Conservation (phyloP, 306 rosid species). For the Quercus mongolica region DNA sequence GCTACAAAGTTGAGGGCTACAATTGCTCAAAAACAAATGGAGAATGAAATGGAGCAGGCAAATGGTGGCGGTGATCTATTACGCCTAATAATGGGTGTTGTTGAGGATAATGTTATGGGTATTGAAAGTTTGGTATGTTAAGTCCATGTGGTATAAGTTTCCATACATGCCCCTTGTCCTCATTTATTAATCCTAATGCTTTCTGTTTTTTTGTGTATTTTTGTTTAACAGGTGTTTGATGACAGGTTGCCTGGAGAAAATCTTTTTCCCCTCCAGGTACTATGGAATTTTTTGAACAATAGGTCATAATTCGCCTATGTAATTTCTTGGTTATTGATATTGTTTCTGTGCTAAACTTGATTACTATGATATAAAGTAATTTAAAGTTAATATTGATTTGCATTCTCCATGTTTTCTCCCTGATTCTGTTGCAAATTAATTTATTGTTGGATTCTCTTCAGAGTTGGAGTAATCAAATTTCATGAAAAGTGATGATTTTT, state of each 20-base stretch:
- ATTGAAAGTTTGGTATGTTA: slow-evolving; percentile 88
- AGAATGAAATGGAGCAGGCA: slow-evolving; percentile 75
- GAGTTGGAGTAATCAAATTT: neutral
- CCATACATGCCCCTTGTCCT: slow-evolving; percentile 15
- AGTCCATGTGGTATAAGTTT: neutral
- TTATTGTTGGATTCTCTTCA: neutral
- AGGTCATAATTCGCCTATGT: no score
- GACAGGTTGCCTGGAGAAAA: slow-evolving; percentile 93
- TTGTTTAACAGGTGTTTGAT: slow-evolving; percentile 70
- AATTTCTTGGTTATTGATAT: neutral
- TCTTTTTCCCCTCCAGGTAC: slow-evolving; percentile 88
- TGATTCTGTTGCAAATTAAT: neutral
- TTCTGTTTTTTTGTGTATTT: neutral
- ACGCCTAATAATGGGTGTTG: slow-evolving; percentile 82
- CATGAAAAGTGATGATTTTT: neutral
- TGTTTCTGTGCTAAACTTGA: neutral
- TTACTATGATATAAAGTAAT: neutral
- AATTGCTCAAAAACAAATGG: slow-evolving; percentile 91
- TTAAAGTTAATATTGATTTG: neutral
- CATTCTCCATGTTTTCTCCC: neutral
- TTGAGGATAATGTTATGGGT: slow-evolving; percentile 84
- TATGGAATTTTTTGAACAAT: neutral
- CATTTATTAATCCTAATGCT: slow-evolving; percentile 19
- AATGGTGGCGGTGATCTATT: slow-evolving; percentile 77
- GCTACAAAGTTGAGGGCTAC: slow-evolving; percentile 95